phyloP scores from a whole-genome alignment of 2,329 filamentous ascomycete genomes.

The Xenosphaeropsis pyriputrescens region DNA sequence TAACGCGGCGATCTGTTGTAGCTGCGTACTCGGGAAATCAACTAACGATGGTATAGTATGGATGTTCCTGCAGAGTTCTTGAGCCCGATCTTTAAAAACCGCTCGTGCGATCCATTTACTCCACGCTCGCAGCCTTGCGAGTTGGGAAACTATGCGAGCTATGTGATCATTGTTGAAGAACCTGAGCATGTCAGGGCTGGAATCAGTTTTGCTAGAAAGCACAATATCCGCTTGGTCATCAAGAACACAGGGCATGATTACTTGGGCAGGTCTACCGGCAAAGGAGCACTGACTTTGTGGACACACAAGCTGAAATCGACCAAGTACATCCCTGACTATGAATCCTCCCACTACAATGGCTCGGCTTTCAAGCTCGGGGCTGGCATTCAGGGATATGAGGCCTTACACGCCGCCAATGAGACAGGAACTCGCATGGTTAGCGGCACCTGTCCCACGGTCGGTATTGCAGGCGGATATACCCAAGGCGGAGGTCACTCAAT shows the following conservation, averaged over 20 bases:
- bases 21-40: too few species aligned
- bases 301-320: conserved; percentile 35
- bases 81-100: too few species aligned
- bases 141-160: conserved; percentile 22
- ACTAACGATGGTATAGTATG: too few species aligned
- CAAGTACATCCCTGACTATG: conserved; percentile 20
- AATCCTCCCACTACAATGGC: conserved; percentile 27
- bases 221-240: conserved; percentile 28
- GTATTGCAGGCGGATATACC: conserved; percentile 41
- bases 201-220: conserved; percentile 19
- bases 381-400: conserved; percentile 34
- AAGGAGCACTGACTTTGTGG: conserved; percentile 40
- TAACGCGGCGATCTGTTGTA: too few species aligned
- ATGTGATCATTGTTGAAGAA: conserved; percentile 13
- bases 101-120: too few species aligned
- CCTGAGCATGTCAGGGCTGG: conserved; percentile 15
- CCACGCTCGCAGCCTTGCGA: too few species aligned
- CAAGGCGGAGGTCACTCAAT: conserved; percentile 45
- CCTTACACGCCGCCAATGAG: conserved; percentile 23
- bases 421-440: conserved; percentile 28
- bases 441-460: conserved; percentile 29
- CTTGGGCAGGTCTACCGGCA: conserved; percentile 41
- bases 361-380: conserved; percentile 35
- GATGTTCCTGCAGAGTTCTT: too few species aligned
- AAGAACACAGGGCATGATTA: conserved; percentile 42